These are phyloP conservation scores for Hanseniaspora thailandica DNA, from an alignment of 805 yeast species.

Conservation along the genomic window DNA sequence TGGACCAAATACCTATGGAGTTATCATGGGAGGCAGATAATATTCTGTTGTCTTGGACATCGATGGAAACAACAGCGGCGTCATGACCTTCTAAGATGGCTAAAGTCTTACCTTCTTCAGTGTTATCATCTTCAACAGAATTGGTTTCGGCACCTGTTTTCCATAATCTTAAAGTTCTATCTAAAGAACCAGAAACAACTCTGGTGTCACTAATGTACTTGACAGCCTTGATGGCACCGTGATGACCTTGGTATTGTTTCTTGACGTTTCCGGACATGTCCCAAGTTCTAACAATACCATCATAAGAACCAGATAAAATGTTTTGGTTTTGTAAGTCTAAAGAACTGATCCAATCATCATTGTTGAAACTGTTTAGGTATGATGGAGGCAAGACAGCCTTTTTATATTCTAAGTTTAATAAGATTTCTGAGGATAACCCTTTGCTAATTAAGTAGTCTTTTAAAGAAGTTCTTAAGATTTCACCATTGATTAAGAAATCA, in stretches of 20 bases:
- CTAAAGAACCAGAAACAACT: conserved; percentile 77
- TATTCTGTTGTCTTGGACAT: conserved; percentile 50
- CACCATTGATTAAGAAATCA: conserved; percentile 83
- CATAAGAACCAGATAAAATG: conserved; percentile 82
- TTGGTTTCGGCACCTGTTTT: conserved; percentile 40
- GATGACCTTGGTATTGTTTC: conserved; percentile 76
- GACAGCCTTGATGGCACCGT: conserved; percentile 74
- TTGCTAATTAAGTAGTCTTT: conserved; percentile 65
- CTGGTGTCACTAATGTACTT: conserved; percentile 66
- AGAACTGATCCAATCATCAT: conserved; percentile 93
- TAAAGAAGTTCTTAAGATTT: conserved; percentile 62
- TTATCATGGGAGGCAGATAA: conserved; percentile 78
- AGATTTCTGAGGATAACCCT: conserved; percentile 73
- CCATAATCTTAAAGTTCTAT: conserved; percentile 83
- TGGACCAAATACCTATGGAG: conserved; percentile 78
- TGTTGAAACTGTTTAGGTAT: conserved; percentile 71
- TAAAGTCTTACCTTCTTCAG: conserved; percentile 60
- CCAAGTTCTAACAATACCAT: conserved; percentile 87
- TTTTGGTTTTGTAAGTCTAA: conserved; percentile 34
- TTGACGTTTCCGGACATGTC: conserved; percentile 68
- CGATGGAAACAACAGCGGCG: conserved; percentile 71
- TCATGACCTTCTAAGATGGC: conserved; percentile 86
- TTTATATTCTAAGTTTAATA: conserved; percentile 74
- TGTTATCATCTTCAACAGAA: conserved; percentile 35
- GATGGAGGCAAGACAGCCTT: conserved; percentile 92